These are phyloP conservation scores for Populus hybrid DNA, from an alignment of 441 rosid genomes.

Conservation along the genomic window DNA sequence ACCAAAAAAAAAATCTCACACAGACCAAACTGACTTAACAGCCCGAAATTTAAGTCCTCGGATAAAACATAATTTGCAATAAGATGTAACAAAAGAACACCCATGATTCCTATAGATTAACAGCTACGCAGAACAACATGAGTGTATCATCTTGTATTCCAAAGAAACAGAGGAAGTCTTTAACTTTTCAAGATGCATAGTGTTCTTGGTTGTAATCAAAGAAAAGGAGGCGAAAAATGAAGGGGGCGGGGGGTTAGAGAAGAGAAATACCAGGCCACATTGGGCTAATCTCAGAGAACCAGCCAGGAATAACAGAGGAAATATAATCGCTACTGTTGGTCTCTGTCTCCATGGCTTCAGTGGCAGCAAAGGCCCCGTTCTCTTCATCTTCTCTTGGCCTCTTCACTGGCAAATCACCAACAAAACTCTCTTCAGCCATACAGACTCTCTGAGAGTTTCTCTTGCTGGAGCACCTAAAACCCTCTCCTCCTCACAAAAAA, in stretches of 20 bases:
- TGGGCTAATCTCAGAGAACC: constrained; percentile 99
- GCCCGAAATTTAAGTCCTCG: too few relatives aligned
- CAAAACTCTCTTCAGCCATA: constrained; percentile 49
- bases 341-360: constrained; percentile 52
- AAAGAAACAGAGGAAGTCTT: neutral
- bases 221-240: neutral
- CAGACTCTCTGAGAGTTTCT: neutral
- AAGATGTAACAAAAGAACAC: too few relatives aligned
- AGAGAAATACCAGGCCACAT: constrained; percentile 90
- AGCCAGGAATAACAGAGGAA: constrained; percentile 84
- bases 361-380: constrained; percentile 33
- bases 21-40: too few relatives aligned
- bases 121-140: neutral
- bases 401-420: constrained; percentile 56
- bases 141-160: neutral
- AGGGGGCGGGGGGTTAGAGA: neutral
- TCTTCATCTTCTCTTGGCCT: constrained; percentile 68
- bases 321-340: constrained; percentile 34
- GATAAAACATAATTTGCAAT: too few relatives aligned
- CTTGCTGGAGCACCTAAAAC: neutral
- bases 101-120: neutral
- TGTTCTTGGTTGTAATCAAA: neutral
- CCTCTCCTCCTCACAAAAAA: neutral
- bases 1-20: neutral
- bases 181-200: neutral